Conservation (phyloP, 2,329 filamentous ascomycete genomes). For the Sporothrix brunneoviolacea region DNA sequence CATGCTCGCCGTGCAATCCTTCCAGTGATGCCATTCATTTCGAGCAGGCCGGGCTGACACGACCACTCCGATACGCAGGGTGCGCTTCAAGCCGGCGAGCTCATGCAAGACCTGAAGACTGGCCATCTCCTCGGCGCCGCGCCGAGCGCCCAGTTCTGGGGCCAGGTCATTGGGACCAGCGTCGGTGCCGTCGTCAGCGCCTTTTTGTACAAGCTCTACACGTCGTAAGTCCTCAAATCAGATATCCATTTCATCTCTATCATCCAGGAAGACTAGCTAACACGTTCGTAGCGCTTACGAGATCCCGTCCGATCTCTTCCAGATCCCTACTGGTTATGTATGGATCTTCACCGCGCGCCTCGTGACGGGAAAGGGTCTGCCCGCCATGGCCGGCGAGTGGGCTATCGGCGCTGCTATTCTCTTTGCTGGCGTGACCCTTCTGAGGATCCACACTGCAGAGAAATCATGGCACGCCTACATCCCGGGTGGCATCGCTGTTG, state of each 20-base stretch:
- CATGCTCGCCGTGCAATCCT: neutral
- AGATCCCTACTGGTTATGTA: conserved; percentile 90
- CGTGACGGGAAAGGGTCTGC: conserved; percentile 84
- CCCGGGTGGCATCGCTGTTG: conserved; percentile 91
- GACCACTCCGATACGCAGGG: conserved; percentile 45
- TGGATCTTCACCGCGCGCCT: conserved; percentile 96
- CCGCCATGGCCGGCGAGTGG: conserved; percentile 74
- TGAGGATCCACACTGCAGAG: conserved; percentile 54
- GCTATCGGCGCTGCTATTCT: conserved; percentile 67
- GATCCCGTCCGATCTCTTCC: conserved; percentile 82
- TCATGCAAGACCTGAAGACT: conserved; percentile 96
- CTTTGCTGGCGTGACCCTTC: conserved; percentile 63
- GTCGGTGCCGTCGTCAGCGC: conserved; percentile 82
- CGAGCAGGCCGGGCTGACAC: conserved; percentile 36
- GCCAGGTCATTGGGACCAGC: conserved; percentile 84
- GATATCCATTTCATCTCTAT: too few species aligned
- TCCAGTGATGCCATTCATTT: conserved; percentile 61
- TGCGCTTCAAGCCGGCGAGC: conserved; percentile 87
- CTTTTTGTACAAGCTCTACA: conserved; percentile 83
- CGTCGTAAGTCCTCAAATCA: conserved; percentile 43
- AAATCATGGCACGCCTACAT: conserved; percentile 67
- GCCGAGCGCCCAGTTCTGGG: conserved; percentile 93
- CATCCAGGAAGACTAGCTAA: neutral
- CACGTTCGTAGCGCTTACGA: conserved; percentile 60
- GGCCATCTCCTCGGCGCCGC: conserved; percentile 88